Evolutionary conservation across 352 stramenopile species (phyloP), one percentile per base, ranked within the genome.

Genomic region (Pythium guiyangense): DNA sequence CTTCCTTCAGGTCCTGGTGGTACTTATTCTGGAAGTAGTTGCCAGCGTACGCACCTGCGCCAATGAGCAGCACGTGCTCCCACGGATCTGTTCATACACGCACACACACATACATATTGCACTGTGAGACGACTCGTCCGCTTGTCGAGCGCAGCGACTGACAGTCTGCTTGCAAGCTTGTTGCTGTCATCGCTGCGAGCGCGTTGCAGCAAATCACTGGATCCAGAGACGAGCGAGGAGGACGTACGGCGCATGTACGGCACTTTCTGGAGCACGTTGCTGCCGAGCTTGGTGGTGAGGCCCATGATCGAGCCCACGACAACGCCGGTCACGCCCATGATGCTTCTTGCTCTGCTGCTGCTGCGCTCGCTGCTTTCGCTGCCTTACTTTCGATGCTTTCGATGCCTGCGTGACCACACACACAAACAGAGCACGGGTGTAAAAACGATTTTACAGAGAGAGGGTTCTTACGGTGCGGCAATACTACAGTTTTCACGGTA

Each of bases 261-360:
- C 44, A 92, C 73, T 64, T 93, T 93, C 71, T 88, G 79, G 58
- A 93, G 72, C 49, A 76, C 71, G 63, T 93, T 93, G 68, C 77
- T 89, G 62, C 81, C 79, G 48, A 93, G 53, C 67, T 93, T 93
- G 60, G 84, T 93, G 62, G 81, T 83, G 59, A 93, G 67, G 52
- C 84, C 84, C 54, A 93, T 64, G 54, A 88, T n/a, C 45, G 81
- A 77, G 68, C 84, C 84, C 55, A 85, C 64, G 44, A 75, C 63
- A 57, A 84, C 72, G 52, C 84, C 84, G 45, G 76, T 78, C 59
- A 93, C 73, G 57, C 79, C 79, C 84, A 93, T 93, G 46, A 31
- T 37, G 31, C 31, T 37, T 9, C 31, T 70, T 45, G 44, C 31
- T 57, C n/a, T n/a, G n/a, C 29, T 60, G 39, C 31, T 66, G 35